These are phyloP conservation scores for Glomus cerebriforme DNA, from an alignment of 192 early-diverging fungal species.

Conservation along the genomic window DNA sequence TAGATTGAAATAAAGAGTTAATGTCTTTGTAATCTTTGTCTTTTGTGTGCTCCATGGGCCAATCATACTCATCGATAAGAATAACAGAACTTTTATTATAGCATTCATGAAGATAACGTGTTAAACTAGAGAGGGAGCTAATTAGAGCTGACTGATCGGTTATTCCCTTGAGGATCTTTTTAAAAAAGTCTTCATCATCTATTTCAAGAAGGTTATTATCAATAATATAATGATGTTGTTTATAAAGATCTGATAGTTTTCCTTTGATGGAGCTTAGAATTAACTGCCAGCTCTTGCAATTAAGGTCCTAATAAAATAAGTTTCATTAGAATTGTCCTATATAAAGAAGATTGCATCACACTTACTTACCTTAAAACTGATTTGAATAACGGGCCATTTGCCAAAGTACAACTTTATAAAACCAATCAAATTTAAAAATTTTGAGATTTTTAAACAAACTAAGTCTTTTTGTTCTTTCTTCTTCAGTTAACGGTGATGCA, in stretches of 20 bases:
- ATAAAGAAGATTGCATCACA: neutral
- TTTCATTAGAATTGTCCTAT: neutral
- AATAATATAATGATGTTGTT: conserved; percentile 20
- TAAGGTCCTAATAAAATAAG: conserved; percentile 8
- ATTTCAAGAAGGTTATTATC: neutral
- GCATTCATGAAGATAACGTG: neutral
- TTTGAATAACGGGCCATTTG: conserved; percentile 14
- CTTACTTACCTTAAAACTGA: conserved; percentile 21
- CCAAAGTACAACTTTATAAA: conserved; percentile 19
- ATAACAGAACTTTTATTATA: conserved; percentile 9
- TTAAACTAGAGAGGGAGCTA: neutral
- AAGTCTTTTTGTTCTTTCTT: neutral
- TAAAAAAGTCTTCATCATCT: neutral
- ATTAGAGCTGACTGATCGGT: neutral
- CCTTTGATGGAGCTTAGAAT: neutral
- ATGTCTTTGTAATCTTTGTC: neutral
- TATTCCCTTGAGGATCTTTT: neutral
- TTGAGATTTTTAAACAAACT: conserved; percentile 18
- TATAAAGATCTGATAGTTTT: neutral
- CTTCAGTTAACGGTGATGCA: neutral
- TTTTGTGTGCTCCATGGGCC: conserved; percentile 11
- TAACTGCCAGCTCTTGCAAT: neutral
- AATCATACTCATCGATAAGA: conserved; percentile 30
- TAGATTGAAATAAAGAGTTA: conserved; percentile 7
- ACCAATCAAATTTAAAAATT: conserved; percentile 3